Evolutionary conservation across 2,329 filamentous ascomycete genomes (phyloP), one percentile per base, ranked within the genome.

Genomic region (Chalaropsis thielavioides): DNA sequence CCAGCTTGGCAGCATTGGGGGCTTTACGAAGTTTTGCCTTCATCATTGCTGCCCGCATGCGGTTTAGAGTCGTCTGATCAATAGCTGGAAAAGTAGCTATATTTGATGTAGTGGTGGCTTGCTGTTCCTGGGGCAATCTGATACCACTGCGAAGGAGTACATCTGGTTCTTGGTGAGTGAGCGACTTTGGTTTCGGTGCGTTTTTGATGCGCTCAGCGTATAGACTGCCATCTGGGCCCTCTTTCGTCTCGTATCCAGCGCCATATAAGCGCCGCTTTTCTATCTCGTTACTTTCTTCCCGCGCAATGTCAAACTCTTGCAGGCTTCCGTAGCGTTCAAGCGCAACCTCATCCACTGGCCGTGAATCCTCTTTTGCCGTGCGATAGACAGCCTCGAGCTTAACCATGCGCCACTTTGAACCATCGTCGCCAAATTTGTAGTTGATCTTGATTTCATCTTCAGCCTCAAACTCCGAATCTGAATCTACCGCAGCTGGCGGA

Each of bases 401-500:
- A 5, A 88, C 95, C 92, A 99, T 96, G 61, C 95, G 86, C 94
- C 95, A 99, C 70, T 90, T 84, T 15, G 92, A 92, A 0, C 94
- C 92, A 6, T 83, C 77, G 73, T 99, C 94, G 19, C 95, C 94
- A 74, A 99, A 95, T 0, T 78, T 89, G 72, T 97, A 99, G 66
- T 83, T 79, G 8, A 95, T 83, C 0, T 67, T 71, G 31, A 72
- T 69, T 65, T 88, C 82, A 63, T 84, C 31, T 1, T 56, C 4
- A 59, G 41, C 79, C 35, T 83, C 80, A 1, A 80, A 75, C 62
- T 81, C 84, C 2, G 82, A 81, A 13, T 82, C 79, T 43, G 84
- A 81, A 10, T 63, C 62, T 10, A 22, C 15, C 11, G 27, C 40
- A 2, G 31, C 10, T 46, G 11, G 51, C n/a, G 41, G 35, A 24